phyloP scores from a whole-genome alignment of 306 rosid genomes.

The Rosa lucieae region DNA sequence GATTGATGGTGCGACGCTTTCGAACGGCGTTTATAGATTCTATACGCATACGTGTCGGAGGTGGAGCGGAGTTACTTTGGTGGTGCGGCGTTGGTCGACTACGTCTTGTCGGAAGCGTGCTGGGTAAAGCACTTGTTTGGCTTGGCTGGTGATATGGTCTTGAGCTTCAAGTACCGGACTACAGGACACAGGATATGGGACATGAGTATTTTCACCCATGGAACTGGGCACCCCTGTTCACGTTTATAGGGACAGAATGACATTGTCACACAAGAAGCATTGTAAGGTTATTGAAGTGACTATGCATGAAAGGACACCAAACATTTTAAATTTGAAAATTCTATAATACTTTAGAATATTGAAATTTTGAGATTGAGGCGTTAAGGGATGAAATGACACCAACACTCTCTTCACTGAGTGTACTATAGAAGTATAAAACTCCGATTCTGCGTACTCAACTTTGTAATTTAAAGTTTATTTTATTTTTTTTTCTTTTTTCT shows the following conservation, averaged over 20 bases:
- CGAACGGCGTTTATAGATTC: neutral
- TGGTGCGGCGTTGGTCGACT: neutral
- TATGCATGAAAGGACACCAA: neutral
- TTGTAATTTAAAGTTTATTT: too few relatives aligned
- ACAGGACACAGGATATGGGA: neutral
- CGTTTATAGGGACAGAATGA: neutral
- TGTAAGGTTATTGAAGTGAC: neutral
- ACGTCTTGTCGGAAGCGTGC: constrained; percentile 34
- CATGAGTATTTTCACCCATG: neutral
- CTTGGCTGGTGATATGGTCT: neutral
- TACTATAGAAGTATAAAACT: too few relatives aligned
- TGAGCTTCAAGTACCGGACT: neutral
- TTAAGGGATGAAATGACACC: too few relatives aligned
- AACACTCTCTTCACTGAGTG: too few relatives aligned
- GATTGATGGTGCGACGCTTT: constrained; percentile 2
- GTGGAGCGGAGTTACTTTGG: constrained; percentile 6
- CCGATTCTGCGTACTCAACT: too few relatives aligned
- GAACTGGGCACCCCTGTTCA: neutral
- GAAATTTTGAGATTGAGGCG: too few relatives aligned
- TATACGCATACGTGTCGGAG: constrained; percentile 14
- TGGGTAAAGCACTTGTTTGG: neutral
- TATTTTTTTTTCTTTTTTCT: too few relatives aligned
- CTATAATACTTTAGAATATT: too few relatives aligned
- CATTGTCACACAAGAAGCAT: neutral
- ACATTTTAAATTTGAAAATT: too few relatives aligned